Conservation (phyloP, 208 protist species). For the Leishmania tropica region DNA sequence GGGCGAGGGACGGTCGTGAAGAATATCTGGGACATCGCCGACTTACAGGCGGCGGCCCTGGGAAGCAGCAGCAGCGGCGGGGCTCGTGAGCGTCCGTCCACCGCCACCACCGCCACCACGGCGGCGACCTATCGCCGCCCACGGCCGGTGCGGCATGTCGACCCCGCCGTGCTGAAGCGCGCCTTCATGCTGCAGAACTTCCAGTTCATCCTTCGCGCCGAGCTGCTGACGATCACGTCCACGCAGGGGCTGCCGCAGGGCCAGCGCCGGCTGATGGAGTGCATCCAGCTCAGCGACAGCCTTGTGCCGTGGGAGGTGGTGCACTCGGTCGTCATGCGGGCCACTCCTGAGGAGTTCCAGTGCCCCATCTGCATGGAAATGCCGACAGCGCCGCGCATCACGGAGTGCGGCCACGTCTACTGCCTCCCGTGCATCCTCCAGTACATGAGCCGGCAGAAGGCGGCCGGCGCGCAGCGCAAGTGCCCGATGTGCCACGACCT, state of each 20-base stretch:
- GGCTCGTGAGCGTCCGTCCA: background rate
- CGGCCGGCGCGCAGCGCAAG: slow-evolving; percentile 46
- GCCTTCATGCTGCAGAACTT: slow-evolving; percentile 90
- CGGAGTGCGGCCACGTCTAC: slow-evolving; percentile 87
- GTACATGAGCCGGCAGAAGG: slow-evolving; percentile 56
- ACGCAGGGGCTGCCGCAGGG: slow-evolving; percentile 57
- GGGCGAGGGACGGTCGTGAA: slow-evolving; percentile 31
- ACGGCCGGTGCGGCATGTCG: slow-evolving; percentile 36
- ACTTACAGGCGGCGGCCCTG: slow-evolving; percentile 10
- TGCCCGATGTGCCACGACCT: slow-evolving; percentile 82
- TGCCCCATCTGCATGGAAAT: slow-evolving; percentile 86
- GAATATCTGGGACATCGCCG: slow-evolving; percentile 31
- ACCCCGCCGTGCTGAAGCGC: slow-evolving; percentile 54
- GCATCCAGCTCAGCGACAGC: slow-evolving; percentile 51
- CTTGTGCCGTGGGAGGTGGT: slow-evolving; percentile 81
- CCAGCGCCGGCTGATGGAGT: slow-evolving; percentile 62
- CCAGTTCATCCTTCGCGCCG: slow-evolving; percentile 84
- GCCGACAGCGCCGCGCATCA: slow-evolving; percentile 74
- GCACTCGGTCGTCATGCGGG: slow-evolving; percentile 79
- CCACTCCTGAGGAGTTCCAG: slow-evolving; percentile 71
- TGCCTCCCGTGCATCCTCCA: slow-evolving; percentile 82
- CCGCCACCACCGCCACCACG: slow-evolving; percentile 10
- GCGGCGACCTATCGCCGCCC: slow-evolving; percentile 24
- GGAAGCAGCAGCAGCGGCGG: background rate
- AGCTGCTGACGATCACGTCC: slow-evolving; percentile 45